These are phyloP conservation scores for Sedum album DNA, from an alignment of 164 flowering plant species.

Conservation along the genomic window DNA sequence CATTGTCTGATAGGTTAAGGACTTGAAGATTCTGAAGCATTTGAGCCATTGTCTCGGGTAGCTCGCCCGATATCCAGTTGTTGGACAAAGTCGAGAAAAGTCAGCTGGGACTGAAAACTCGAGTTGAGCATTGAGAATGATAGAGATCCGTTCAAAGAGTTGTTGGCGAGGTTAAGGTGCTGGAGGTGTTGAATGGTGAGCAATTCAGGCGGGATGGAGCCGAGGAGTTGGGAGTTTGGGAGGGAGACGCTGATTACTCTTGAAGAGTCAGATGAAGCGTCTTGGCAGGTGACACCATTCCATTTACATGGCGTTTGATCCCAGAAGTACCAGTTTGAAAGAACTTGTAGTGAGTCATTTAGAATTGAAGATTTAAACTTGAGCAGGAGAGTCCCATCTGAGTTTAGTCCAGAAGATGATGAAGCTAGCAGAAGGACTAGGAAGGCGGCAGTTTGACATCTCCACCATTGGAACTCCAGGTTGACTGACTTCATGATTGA, in stretches of 20 bases:
- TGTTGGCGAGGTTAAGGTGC: constrained; percentile 65
- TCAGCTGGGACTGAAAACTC: constrained; percentile 50
- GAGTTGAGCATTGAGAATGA: constrained; percentile 48
- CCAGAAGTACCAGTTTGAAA: constrained; percentile 49
- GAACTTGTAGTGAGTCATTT: constrained; percentile 46
- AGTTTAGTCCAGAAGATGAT: constrained; percentile 33
- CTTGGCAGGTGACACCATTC: constrained; percentile 48
- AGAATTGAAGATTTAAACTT: constrained; percentile 63
- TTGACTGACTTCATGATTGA: constrained; percentile 26
- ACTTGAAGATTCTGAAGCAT: constrained; percentile 32
- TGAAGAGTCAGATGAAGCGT: not conserved
- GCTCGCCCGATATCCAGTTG: constrained; percentile 58
- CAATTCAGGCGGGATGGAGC: constrained; percentile 51
- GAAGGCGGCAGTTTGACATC: constrained; percentile 13
- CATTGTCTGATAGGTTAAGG: constrained; percentile 77
- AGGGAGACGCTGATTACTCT: constrained; percentile 52
- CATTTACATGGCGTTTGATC: constrained; percentile 75
- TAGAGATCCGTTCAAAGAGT: constrained; percentile 72
- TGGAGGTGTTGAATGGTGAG: constrained; percentile 50
- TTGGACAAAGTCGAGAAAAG: constrained; percentile 50
- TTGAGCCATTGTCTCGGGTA: constrained; percentile 32
- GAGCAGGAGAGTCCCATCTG: constrained; percentile 59
- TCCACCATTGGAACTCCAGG: constrained; percentile 18
- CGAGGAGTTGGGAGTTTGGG: constrained; percentile 52
- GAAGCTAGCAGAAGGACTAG: constrained; percentile 11